These are phyloP conservation scores for Cyclocybe aegerita DNA, from an alignment of 768 basidiomycete species.

Conservation along the genomic window DNA sequence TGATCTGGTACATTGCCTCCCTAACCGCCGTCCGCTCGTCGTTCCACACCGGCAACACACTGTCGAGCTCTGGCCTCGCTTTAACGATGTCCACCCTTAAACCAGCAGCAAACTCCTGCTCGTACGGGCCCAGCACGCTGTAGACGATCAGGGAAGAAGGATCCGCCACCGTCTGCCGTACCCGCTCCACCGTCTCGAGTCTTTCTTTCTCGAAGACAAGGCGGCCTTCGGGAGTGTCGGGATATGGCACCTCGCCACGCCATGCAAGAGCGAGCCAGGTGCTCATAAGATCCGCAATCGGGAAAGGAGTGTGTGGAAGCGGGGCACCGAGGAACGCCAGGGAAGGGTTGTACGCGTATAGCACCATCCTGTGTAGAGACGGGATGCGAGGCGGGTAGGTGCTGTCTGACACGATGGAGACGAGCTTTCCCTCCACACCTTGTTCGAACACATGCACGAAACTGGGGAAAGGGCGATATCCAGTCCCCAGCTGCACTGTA, in stretches of 20 bases:
- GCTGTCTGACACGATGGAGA: constrained; percentile 26
- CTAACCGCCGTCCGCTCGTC: constrained; percentile 28
- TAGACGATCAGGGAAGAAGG: constrained; percentile 35
- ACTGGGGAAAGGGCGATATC: constrained; percentile 40
- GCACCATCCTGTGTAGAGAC: constrained; percentile 40
- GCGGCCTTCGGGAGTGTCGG: constrained; percentile 28
- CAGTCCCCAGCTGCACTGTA: constrained; percentile 44
- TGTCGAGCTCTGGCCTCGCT: constrained; percentile 26
- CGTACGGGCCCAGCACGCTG: constrained; percentile 31
- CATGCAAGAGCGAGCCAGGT: constrained; percentile 48
- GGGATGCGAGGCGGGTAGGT: constrained; percentile 39
- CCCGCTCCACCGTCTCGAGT: constrained; percentile 24
- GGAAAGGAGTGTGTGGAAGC: constrained; percentile 47
- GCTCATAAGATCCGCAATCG: constrained; percentile 46
- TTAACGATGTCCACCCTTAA: constrained; percentile 33
- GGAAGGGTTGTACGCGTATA: constrained; percentile 46
- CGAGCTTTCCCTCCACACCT: constrained; percentile 8
- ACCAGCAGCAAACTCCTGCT: constrained; percentile 34
- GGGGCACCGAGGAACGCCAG: constrained; percentile 46
- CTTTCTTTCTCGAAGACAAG: constrained; percentile 38
- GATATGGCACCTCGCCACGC: constrained; percentile 30
- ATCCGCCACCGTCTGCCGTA: constrained; percentile 16
- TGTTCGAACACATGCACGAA: constrained; percentile 37
- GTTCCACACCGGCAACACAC: constrained; percentile 34
- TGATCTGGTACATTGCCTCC: constrained; percentile 35